These are phyloP conservation scores for Fusarium sororula DNA, from an alignment of 2,329 filamentous ascomycete species.

Conservation along the genomic window DNA sequence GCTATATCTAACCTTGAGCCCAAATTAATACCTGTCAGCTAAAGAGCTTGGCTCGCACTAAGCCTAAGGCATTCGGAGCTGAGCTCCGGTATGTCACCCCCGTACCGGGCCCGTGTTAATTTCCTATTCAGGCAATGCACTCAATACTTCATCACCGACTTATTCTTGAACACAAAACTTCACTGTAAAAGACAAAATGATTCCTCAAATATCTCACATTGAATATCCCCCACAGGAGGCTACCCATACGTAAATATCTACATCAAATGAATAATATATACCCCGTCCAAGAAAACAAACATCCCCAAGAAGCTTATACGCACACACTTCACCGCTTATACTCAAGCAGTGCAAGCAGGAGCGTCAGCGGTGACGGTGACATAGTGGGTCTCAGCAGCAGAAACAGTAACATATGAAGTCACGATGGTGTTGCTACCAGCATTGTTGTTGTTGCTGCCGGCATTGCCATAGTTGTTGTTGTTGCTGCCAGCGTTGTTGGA, in stretches of 20 bases:
- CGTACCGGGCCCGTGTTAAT: not conserved
- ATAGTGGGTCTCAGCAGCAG: not conserved
- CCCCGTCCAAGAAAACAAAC: not conserved
- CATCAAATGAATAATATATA: slow-evolving; percentile 27
- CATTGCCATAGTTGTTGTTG: not conserved
- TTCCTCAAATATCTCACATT: slow-evolving; percentile 43
- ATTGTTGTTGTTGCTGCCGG: not conserved
- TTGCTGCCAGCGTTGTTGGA: not conserved
- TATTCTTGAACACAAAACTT: not conserved
- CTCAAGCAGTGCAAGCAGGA: slow-evolving; percentile 21
- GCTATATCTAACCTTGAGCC: not conserved
- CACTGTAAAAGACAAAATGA: not conserved
- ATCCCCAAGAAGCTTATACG: not conserved
- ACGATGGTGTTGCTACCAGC: slow-evolving; percentile 8
- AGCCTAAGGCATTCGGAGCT: not conserved
- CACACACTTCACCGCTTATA: not conserved
- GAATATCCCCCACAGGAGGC: slow-evolving; percentile 41
- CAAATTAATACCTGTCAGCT: not conserved
- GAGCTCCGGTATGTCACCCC: not conserved
- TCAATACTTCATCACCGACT: not conserved
- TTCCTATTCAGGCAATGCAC: not conserved
- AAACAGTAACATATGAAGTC: slow-evolving; percentile 32
- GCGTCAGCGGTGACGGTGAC: slow-evolving; percentile 26
- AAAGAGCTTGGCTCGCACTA: not conserved
- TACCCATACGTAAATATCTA: slow-evolving; percentile 43